These are phyloP conservation scores for Alternaria conjuncta DNA, from an alignment of 2,329 filamentous ascomycete species.

Conservation along the genomic window DNA sequence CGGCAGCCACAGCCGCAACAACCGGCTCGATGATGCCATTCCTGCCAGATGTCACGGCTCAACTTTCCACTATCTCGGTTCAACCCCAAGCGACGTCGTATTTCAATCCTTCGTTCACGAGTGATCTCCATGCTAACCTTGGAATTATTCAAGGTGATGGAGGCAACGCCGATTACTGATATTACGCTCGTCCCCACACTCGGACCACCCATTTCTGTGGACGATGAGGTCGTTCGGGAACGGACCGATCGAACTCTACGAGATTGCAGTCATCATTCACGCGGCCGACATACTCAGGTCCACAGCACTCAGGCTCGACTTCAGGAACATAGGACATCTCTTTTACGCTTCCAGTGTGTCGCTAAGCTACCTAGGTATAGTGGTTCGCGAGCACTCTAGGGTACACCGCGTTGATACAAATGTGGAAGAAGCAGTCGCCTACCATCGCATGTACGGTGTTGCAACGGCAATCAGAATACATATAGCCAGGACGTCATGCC, in stretches of 20 bases:
- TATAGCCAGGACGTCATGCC: neutral
- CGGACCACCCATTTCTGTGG: neutral
- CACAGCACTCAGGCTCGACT: neutral
- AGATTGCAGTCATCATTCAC: neutral
- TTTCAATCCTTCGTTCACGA: neutral
- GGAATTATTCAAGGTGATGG: neutral
- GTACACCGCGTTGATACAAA: neutral
- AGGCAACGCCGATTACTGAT: neutral
- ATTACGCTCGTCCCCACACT: neutral
- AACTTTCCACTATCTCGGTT: neutral
- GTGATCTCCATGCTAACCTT: neutral
- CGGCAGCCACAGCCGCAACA: constrained; percentile 1
- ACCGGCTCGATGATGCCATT: neutral
- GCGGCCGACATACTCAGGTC: neutral
- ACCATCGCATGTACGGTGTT: neutral
- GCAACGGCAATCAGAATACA: neutral
- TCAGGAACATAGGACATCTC: neutral
- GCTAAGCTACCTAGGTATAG: neutral
- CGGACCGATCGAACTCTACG: neutral
- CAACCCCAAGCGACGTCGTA: neutral
- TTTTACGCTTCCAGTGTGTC: neutral
- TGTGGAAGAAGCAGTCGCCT: neutral
- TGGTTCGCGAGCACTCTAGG: neutral
- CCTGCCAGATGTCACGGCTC: neutral
- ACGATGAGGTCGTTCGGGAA: neutral